Evolutionary conservation across 805 yeast species (phyloP).

Genomic region (Saccharomycopsis synnaedendra): DNA sequence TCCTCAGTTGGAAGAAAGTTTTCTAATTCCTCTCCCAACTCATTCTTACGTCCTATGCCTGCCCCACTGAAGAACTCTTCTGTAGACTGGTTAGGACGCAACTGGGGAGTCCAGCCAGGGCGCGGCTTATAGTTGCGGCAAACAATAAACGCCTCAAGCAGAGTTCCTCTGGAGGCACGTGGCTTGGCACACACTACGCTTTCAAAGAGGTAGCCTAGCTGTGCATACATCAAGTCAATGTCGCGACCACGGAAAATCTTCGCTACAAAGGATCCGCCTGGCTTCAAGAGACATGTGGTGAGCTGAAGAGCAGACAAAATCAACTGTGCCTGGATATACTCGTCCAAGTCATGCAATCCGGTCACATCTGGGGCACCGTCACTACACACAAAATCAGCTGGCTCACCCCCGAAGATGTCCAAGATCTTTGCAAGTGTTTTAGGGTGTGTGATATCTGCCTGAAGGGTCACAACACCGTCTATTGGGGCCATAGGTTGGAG

Average conservation of each 20-base stretch:
- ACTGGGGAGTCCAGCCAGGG: conserved; percentile 67
- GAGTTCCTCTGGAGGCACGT: conserved; percentile 87
- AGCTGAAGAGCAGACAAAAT: conserved; percentile 84
- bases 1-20: conserved; percentile 44
- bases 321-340: conserved; percentile 91
- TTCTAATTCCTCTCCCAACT: conserved; percentile 27
- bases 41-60: conserved; percentile 33
- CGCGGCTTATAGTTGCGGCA: conserved; percentile 84
- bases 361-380: conserved; percentile 99
- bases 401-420: conserved; percentile 78
- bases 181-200: conserved; percentile 93
- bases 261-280: conserved; percentile 92
- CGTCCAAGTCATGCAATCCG: conserved; percentile 92
- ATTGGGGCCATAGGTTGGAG: conserved; percentile 96
- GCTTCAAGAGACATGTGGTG: conserved; percentile 78
- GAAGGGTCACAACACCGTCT: conserved; percentile 79
- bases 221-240: conserved; percentile 88
- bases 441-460: conserved; percentile 97
- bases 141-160: conserved; percentile 87
- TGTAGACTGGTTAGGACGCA: conserved; percentile 48
- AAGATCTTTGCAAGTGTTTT: conserved; percentile 67
- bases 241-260: conserved; percentile 95
- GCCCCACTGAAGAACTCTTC: conserved; percentile 71
- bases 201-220: conserved; percentile 75
- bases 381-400: conserved; percentile 91